Evolutionary conservation across 495 filamentous ascomycete genomes (phyloP).

Genomic region (Trichoderma virens): DNA sequence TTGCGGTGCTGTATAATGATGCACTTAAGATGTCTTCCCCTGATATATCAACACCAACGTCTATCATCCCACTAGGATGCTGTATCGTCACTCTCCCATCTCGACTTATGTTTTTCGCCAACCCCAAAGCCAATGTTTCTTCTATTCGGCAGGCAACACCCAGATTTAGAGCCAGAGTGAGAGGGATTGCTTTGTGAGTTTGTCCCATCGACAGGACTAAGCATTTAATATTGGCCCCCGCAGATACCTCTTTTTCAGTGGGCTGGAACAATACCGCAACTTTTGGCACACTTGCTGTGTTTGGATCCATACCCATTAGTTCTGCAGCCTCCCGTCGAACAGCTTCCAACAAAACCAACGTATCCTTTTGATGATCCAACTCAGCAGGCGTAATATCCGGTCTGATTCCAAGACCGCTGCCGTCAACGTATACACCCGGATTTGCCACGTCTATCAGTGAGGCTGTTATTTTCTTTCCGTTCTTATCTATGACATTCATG

Average conservation of each 20-base stretch:
- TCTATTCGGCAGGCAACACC: background rate
- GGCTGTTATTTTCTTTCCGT: slow-evolving; percentile 37
- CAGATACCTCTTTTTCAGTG: background rate
- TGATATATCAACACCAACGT: background rate
- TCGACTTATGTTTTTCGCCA: background rate
- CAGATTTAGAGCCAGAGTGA: background rate
- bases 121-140: background rate
- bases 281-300: slow-evolving; percentile 47
- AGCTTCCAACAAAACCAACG: slow-evolving; percentile 40
- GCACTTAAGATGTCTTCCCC: background rate
- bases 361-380: slow-evolving; percentile 26
- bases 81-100: background rate
- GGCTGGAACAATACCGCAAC: slow-evolving; percentile 19
- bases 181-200: background rate
- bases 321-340: slow-evolving; percentile 46
- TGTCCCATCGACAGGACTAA: background rate
- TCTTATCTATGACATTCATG: slow-evolving; percentile 31
- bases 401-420: slow-evolving; percentile 33
- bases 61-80: background rate
- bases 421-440: slow-evolving; percentile 48
- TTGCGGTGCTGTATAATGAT: background rate
- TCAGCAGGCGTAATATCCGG: slow-evolving; percentile 38
- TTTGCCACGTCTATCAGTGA: slow-evolving; percentile 41
- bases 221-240: background rate
- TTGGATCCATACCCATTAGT: slow-evolving; percentile 44